phyloP scores from a whole-genome alignment of 2,329 filamentous ascomycete genomes.

The Sporothrix schenckii region DNA sequence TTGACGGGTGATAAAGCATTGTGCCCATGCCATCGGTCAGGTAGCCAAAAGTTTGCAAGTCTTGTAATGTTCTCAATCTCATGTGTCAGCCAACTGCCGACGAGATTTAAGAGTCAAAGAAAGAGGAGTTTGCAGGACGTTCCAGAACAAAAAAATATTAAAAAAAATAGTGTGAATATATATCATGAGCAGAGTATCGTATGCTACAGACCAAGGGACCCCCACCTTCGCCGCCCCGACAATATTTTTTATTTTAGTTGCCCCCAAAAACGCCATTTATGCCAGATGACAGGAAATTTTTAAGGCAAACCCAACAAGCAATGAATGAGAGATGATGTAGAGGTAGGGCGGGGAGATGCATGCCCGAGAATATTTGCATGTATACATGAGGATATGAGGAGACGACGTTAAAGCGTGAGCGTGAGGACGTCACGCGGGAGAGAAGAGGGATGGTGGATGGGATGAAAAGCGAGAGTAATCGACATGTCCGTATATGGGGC shows the following conservation, averaged over 20 bases:
- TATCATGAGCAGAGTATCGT: conserved; percentile 37
- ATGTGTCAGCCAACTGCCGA: neutral
- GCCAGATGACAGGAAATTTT: conserved; percentile 16
- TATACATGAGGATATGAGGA: neutral
- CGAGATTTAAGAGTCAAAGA: neutral
- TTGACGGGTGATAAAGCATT: neutral
- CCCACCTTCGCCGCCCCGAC: neutral
- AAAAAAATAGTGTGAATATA: conserved; percentile 17
- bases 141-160: neutral
- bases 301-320: conserved; percentile 5
- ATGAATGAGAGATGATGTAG: conserved; percentile 1
- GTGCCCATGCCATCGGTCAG: neutral
- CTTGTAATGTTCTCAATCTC: neutral
- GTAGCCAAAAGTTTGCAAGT: neutral
- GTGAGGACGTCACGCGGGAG: neutral
- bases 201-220: conserved; percentile 24
- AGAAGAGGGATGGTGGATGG: neutral
- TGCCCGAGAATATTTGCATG: neutral
- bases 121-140: neutral
- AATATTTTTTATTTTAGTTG: conserved; percentile 12
- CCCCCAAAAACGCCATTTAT: conserved; percentile 34
- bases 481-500: too few relatives aligned
- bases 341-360: conserved; percentile 12
- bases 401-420: neutral
- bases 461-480: too few relatives aligned